Conservation (phyloP, 2,329 filamentous ascomycete species). For the Chalara sp. region DNA sequence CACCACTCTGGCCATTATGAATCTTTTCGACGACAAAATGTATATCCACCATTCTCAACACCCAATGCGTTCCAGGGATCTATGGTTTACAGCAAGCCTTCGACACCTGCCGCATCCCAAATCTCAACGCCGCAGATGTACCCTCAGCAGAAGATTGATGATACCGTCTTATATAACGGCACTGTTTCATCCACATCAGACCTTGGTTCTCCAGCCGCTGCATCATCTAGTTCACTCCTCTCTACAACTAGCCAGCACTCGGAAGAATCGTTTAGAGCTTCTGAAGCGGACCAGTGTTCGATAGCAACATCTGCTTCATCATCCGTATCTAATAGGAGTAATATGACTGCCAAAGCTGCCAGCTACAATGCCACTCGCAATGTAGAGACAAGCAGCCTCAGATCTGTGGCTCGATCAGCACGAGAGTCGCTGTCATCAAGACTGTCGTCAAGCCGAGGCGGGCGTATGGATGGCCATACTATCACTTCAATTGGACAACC, state of each 20-base stretch:
- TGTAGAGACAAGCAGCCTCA: slow-evolving; percentile 44
- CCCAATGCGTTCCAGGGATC: slow-evolving; percentile 71
- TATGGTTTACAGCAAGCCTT: slow-evolving; percentile 49
- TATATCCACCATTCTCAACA: slow-evolving; percentile 75
- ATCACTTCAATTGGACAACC: background rate
- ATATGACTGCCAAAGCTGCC: slow-evolving; percentile 9
- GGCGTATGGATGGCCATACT: slow-evolving; percentile 1
- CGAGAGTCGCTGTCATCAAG: slow-evolving; percentile 46
- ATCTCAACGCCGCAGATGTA: slow-evolving; percentile 26
- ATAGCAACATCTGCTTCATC: slow-evolving; percentile 5
- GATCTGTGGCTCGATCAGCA: slow-evolving; percentile 50
- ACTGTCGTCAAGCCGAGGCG: slow-evolving; percentile 9
- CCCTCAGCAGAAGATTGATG: slow-evolving; percentile 26
- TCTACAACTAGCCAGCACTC: slow-evolving; percentile 9
- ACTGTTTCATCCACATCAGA: slow-evolving; percentile 22
- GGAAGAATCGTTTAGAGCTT: background rate
- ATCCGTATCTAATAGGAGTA: slow-evolving; percentile 5
- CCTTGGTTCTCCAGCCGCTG: slow-evolving; percentile 20
- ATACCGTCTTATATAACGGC: slow-evolving; percentile 14
- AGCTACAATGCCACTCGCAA: slow-evolving; percentile 28
- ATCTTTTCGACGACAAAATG: slow-evolving; percentile 81
- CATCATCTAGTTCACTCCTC: slow-evolving; percentile 20
- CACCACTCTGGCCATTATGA: slow-evolving; percentile 98
- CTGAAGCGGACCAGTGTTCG: background rate
- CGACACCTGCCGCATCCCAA: slow-evolving; percentile 19